These are phyloP conservation scores for Drechmeria coniospora DNA, from an alignment of 2,329 filamentous ascomycete species.

Conservation along the genomic window DNA sequence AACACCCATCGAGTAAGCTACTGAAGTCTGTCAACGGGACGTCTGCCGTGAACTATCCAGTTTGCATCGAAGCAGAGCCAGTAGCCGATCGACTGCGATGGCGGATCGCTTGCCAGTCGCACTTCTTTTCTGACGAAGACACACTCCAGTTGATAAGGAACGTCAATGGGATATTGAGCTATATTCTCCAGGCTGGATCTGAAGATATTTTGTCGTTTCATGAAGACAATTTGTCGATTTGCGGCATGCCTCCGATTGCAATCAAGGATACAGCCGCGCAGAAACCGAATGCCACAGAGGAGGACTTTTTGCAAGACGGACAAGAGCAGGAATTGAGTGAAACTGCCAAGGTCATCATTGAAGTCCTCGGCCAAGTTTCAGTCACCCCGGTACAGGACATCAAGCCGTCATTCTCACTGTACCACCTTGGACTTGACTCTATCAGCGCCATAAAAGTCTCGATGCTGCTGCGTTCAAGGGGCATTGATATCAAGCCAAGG, in stretches of 20 bases:
- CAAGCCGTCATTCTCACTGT: conserved; percentile 47
- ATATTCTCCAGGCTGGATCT: conserved; percentile 34
- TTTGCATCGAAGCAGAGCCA: conserved; percentile 69
- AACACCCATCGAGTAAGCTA: conserved; percentile 16
- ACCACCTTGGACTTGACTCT: conserved; percentile 78
- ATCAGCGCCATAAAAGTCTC: conserved; percentile 81
- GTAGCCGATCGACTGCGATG: conserved; percentile 42
- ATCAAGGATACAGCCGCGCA: conserved; percentile 2
- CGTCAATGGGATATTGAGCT: conserved; percentile 43
- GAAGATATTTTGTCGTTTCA: conserved; percentile 39
- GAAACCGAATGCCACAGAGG: background rate
- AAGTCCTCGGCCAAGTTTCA: conserved; percentile 41
- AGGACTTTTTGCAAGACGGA: background rate
- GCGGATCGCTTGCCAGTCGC: conserved; percentile 54
- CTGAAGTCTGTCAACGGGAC: conserved; percentile 47
- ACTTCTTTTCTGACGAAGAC: conserved; percentile 30
- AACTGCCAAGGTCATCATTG: conserved; percentile 23
- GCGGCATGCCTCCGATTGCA: conserved; percentile 32
- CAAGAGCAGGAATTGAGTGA: conserved; percentile 16
- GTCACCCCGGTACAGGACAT: conserved; percentile 44
- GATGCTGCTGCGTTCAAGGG: conserved; percentile 49
- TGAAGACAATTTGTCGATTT: conserved; percentile 42
- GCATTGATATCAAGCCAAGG: conserved; percentile 49
- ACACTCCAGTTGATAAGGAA: conserved; percentile 35
- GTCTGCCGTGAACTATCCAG: conserved; percentile 62